Base-by-base conservation (phyloP, 345 rosid species). In the Acer yangbiense region DNA sequence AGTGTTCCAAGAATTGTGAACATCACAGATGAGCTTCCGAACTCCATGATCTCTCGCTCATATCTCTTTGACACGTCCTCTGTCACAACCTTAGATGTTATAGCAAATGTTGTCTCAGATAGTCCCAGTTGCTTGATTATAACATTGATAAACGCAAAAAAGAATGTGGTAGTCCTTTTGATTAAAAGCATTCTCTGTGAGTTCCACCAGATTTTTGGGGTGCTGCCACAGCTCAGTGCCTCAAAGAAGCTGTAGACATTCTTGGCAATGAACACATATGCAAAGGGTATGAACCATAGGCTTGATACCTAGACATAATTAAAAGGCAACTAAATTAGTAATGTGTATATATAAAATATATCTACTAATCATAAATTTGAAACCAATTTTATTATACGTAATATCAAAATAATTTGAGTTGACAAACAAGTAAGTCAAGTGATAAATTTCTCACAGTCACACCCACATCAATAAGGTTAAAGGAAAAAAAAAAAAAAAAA, bases 31-130 rank as follows among this genome's bases (percentile, higher is more conserved):
- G 83, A 72, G 78, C 77, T 79, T 21, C 85, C 87, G 11, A 88
- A 88, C 64, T 86, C 91, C 79, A 86, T 78, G 16, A 83, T 46
- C 77, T 85, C 88, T 68, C 78, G 63, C 13, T 77, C 73, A 17
- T 86, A 86, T 77, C 87, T 78, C 57, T 75, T 65, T 18, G 63
- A 32, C 6, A 82, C 86, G 41, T 88, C 91, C 0, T 82, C 83
- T 3, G 83, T 71, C 12, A 52, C 83, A 14, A 81, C 82, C 76
- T 88, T 88, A 0, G 78, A 62, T 0, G 88, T 88, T 41, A 88
- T 23, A 21, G 69, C 60, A 29, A 88, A 88, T 10, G 69, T 60
- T 29, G 87, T 65, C n/a, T 82, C 68, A 3, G 83, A 76, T 2
- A 86, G 58, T 55, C 91, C 91, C 18, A 83, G 2, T 73, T 35